Evolutionary conservation across 306 rosid species (phyloP), one percentile per base, ranked within the genome.

Genomic region (Prunus campanulata): DNA sequence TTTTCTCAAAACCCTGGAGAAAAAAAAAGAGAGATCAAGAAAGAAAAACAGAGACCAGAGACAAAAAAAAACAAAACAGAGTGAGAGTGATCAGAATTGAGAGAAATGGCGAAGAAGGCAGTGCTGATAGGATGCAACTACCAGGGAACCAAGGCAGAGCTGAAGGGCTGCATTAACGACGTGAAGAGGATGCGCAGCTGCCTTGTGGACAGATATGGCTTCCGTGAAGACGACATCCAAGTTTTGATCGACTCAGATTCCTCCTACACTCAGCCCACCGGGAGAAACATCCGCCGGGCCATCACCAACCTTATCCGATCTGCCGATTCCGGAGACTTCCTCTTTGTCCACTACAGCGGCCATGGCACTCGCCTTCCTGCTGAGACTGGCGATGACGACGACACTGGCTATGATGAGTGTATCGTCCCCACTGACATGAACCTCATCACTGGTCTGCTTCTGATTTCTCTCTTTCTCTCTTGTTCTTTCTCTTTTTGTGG

Each of bases 361-460:
- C 97, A 91, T 46, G 97, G 96, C 47, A 88, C 96, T 0, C 97
- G 96, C 66, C 97, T 93, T 9, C 97, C 97, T 0, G 92, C 99
- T 1, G 99, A 96, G 91, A 92, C 96, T 9, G 99, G 98, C 14
- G 91, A 93, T 29, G 90, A 88, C 0, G 99, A 96, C 7, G 98
- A 88, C 44, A 91, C 98, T 0, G 96, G 97, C 63, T 96, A 77
- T 39, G 99, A 92, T 66, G 99, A 96, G 83, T 96, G 99, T 83
- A 87, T 96, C 70, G 99, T 91, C 66, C 99, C 98, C n/a, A 42
- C 73, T 2, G 91, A 93, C 84, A 90, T 93, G 97, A 93, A 93
- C 79, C 96, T 91, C 80, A 91, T 93, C 84, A 88, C 91, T 10
- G 93, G 98, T 91, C 50, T 32, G 29, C 6, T 24, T 22, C 16